Conservation (phyloP, 1,284 basidiomycete species). For the Sanguinoderma infundibulare region DNA sequence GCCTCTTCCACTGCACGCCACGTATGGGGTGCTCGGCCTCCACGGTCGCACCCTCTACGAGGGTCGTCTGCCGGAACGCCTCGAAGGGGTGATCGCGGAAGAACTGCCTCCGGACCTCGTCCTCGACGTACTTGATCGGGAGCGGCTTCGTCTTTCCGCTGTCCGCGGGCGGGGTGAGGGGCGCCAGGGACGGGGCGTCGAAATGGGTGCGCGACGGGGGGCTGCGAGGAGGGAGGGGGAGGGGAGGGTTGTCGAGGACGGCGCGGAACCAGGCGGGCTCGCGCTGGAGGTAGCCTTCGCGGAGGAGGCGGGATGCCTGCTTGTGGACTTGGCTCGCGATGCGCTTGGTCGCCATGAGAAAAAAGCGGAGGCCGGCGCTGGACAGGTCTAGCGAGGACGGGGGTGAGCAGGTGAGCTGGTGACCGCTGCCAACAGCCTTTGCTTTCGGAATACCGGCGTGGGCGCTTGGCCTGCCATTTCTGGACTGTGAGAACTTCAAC, state of each 20-base stretch:
- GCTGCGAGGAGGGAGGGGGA: conserved; percentile 80
- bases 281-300: conserved; percentile 66
- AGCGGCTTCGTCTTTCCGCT: conserved; percentile 54
- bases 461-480: conserved; percentile 4
- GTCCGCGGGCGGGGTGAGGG: conserved; percentile 17
- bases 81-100: conserved; percentile 98
- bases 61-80: conserved; percentile 79
- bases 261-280: conserved; percentile 89
- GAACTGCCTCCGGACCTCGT: conserved; percentile 88
- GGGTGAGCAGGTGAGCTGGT: background rate
- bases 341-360: conserved; percentile 71
- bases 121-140: conserved; percentile 83
- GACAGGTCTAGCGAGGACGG: background rate
- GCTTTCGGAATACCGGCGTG: background rate
- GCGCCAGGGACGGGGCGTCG: conserved; percentile 40
- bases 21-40: conserved; percentile 58
- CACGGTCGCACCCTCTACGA: conserved; percentile 75
- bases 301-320: conserved; percentile 84
- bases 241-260: conserved; percentile 87
- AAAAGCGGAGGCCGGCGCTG: background rate
- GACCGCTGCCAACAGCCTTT: background rate
- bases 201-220: conserved; percentile 60
- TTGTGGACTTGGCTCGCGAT: conserved; percentile 90
- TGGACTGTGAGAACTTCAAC: background rate
- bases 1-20: conserved; percentile 72